Conservation (phyloP, 805 yeast species). For the Zygoascus bituminiphila region DNA sequence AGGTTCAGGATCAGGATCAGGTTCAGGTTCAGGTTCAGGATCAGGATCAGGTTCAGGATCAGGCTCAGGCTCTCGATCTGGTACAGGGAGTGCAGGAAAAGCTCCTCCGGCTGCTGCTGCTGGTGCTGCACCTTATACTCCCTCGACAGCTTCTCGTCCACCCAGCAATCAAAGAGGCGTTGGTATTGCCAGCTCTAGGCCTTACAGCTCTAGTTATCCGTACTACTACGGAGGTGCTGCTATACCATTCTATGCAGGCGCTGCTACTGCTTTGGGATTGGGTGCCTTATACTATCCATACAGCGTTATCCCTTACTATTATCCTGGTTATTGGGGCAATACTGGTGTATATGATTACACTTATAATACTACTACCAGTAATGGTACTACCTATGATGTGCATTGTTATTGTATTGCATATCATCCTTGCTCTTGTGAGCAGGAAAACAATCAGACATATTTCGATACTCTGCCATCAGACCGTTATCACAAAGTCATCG, state of each 20-base stretch:
- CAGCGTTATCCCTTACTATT: slow-evolving; percentile 1
- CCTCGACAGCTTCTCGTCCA: not conserved
- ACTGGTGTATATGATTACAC: slow-evolving; percentile 14
- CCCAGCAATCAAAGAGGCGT: not conserved
- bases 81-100: not conserved
- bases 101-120: not conserved
- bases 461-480: slow-evolving; percentile 11
- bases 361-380: slow-evolving; percentile 14
- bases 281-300: slow-evolving; percentile 1
- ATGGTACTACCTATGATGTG: slow-evolving; percentile 17
- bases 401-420: slow-evolving; percentile 16
- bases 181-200: not conserved
- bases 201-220: not conserved
- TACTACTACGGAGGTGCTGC: slow-evolving; percentile 12
- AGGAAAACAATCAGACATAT: slow-evolving; percentile 8
- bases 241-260: slow-evolving; percentile 9
- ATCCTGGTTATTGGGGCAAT: slow-evolving; percentile 10
- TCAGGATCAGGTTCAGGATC: slow-evolving; percentile 1
- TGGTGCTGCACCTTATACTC: not conserved
- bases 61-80: not conserved
- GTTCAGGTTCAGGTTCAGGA: not conserved
- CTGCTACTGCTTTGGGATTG: slow-evolving; percentile 4
- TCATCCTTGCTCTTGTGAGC: slow-evolving; percentile 19
- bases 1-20: not conserved
- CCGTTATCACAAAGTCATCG: slow-evolving; percentile 2